Percentiles rank a stretch among this genome's conserved stretches.
Conservation (phyloP, 495 filamentous ascomycete species). For the Penicillium crystallinum region DNA sequence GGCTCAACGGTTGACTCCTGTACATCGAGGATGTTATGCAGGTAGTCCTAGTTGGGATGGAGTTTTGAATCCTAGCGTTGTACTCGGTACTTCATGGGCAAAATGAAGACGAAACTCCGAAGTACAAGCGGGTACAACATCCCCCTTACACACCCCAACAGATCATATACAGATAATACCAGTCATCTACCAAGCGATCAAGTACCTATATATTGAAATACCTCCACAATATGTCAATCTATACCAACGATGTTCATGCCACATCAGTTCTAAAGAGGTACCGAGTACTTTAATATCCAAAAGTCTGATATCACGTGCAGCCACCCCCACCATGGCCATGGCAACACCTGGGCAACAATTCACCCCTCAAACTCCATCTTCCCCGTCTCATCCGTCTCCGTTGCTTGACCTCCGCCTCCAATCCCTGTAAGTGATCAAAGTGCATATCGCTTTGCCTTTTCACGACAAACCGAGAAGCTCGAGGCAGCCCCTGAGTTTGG, state of each 20-base stretch:
- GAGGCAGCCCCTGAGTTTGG: background rate
- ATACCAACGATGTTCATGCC: background rate
- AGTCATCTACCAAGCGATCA: too few relatives aligned
- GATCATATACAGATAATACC: too few relatives aligned
- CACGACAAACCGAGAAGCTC: background rate
- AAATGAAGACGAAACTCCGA: too few relatives aligned
- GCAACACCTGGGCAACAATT: conserved; percentile 35
- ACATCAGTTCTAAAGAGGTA: background rate
- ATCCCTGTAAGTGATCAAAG: conserved; percentile 14
- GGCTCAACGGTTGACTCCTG: background rate
- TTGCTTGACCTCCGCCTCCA: conserved; percentile 19
- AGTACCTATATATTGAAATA: background rate
- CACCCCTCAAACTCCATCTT: conserved; percentile 36
- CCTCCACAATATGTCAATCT: background rate
- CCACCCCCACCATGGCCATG: conserved; percentile 25
- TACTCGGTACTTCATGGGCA: background rate
- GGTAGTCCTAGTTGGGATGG: background rate
- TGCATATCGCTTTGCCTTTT: background rate
- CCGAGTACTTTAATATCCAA: conserved; percentile 15
- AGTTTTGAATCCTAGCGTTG: background rate
- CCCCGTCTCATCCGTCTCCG: conserved; percentile 27
- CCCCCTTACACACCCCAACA: too few relatives aligned
- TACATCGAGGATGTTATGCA: background rate
- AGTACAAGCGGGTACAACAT: too few relatives aligned
- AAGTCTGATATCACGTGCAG: conserved; percentile 32